These are phyloP conservation scores for Sequoiadendron giganteum DNA, from an alignment of 75 land plant genomes.

Conservation along the genomic window DNA sequence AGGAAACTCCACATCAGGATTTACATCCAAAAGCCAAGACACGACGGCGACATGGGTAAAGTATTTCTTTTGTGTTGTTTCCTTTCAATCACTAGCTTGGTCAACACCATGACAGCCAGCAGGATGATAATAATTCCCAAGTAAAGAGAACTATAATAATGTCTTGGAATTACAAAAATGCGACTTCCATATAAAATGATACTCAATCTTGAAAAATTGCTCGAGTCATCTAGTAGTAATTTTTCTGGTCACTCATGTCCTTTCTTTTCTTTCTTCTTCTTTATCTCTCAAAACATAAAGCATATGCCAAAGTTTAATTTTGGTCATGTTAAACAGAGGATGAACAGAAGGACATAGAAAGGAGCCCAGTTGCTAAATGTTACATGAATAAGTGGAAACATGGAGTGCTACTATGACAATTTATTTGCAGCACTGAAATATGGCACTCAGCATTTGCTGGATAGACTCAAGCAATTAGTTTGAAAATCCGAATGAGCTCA, in stretches of 20 bases:
- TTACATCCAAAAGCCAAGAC: not conserved
- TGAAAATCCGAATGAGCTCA: not conserved
- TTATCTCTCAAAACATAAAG: not conserved
- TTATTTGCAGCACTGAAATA: not conserved
- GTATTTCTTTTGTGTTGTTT: not conserved
- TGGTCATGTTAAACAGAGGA: not conserved
- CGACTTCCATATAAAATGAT: not conserved
- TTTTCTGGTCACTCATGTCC: not conserved
- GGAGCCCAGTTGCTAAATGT: not conserved
- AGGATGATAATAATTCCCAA: not conserved
- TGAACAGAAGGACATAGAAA: not conserved
- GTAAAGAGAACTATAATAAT: not conserved
- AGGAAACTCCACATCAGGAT: not conserved
- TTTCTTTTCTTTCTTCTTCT: not conserved
- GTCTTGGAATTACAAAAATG: not conserved
- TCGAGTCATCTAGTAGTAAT: not conserved
- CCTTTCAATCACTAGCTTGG: not conserved
- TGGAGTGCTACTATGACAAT: not conserved
- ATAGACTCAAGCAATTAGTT: too few relatives aligned
- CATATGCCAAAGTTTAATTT: not conserved
- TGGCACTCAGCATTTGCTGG: not conserved
- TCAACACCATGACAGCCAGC: not conserved
- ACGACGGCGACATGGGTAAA: slow-evolving; percentile 12
- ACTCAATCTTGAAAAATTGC: slow-evolving; percentile 6
- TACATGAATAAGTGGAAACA: not conserved